These are phyloP conservation scores for Coemansia sp. DNA, from an alignment of 192 early-diverging fungal species.

Conservation along the genomic window DNA sequence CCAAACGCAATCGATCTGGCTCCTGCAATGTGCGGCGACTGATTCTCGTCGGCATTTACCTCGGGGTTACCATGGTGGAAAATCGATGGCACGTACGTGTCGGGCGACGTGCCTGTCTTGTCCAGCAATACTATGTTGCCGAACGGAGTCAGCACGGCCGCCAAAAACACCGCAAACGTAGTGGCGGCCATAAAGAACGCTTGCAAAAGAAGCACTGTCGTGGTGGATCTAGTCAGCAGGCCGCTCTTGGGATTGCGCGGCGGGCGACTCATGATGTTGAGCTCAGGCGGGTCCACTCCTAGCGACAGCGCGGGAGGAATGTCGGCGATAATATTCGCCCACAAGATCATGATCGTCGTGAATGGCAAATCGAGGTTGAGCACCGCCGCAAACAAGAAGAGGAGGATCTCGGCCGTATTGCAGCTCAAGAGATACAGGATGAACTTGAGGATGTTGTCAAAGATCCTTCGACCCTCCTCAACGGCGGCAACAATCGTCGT, in stretches of 20 bases:
- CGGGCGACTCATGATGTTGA: constrained; percentile 78
- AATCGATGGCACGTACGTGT: constrained; percentile 46
- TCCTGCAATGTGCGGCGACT: constrained; percentile 49
- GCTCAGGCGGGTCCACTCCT: constrained; percentile 87
- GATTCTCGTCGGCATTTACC: constrained; percentile 43
- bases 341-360: constrained; percentile 91
- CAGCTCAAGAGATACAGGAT: constrained; percentile 92
- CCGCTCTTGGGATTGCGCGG: constrained; percentile 77
- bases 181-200: constrained; percentile 68
- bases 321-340: constrained; percentile 98
- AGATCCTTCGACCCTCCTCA: constrained; percentile 90
- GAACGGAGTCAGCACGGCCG: constrained; percentile 56
- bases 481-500: constrained; percentile 94
- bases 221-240: constrained; percentile 69
- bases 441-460: constrained; percentile 98
- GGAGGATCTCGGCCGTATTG: constrained; percentile 94
- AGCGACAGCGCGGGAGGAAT: constrained; percentile 94
- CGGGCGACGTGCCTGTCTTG: constrained; percentile 20
- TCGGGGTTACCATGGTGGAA: constrained; percentile 53
- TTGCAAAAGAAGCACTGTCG: constrained; percentile 70
- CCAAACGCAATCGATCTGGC: constrained; percentile 67
- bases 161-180: constrained; percentile 65
- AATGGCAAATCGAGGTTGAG: constrained; percentile 84
- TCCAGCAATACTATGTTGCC: constrained; percentile 34
- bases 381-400: constrained; percentile 77